Base-by-base conservation (phyloP, 176 grass and related monocot species). In the Dactylis glomerata region DNA sequence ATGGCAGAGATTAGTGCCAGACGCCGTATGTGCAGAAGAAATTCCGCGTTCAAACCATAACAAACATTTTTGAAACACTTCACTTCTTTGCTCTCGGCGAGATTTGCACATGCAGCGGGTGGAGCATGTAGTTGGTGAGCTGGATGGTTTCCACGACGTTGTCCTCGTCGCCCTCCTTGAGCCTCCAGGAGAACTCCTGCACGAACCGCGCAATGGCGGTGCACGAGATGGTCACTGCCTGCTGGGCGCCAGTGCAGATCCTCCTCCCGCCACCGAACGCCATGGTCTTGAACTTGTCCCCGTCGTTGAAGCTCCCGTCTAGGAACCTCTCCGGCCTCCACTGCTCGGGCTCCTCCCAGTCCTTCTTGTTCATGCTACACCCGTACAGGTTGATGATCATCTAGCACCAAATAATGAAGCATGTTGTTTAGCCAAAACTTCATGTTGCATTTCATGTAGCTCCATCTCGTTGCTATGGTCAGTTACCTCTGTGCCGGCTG, bases 311-410 rank as follows among this genome's bases (percentile, higher is more conserved):
- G 10, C 64, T 81, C 15, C 80, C 84, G 8, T 68, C 80, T 62
- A 97, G 56, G 67, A 92, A 97, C 83, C 94, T 88, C 88, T 94
- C 94, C 6, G 94, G 94, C 37, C 31, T 87, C 94, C 94, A 97
- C 40, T 89, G 83, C 70, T 94, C 71, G 0, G 94, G 94, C 15
- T 86, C 66, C 10, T 78, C 58, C 94, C 94, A 94, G 8, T 89
- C 89, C 10, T 34, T 79, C 55, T 87, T 92, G 88, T 94, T 86
- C 94, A 97, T 92, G 81, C 94, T 94, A 82, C 94, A 97, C 17
- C 67, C 95, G 10, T 94, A 92, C 24, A 97, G 61, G 56, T 97
- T 97, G 86, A 97, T 89, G 22, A 89, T 31, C 17, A 97, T 64
- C 92, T 97, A 66, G 41, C 36, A 78, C 4, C 7, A 42, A 42